Conservation (phyloP, 306 rosid genomes). For the Sophora flavescens region DNA sequence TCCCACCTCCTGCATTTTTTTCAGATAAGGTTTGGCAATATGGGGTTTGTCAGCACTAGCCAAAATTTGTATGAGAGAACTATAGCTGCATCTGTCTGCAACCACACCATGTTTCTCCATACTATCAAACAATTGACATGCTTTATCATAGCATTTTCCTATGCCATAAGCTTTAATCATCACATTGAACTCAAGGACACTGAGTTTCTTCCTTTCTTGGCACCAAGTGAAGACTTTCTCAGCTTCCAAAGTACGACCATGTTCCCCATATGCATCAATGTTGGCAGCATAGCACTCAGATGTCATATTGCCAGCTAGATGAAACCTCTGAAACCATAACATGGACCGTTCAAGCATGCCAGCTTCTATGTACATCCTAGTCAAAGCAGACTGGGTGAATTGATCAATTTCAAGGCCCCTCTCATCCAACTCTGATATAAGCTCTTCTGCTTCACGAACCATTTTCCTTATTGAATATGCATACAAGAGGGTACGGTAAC, state of each 20-base stretch:
- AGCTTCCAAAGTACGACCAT: slow-evolving; percentile 75
- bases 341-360: slow-evolving; percentile 76
- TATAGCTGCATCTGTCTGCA: slow-evolving; percentile 80
- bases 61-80: slow-evolving; percentile 82
- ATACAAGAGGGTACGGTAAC: slow-evolving; percentile 90
- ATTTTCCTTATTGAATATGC: slow-evolving; percentile 87
- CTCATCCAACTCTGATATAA: slow-evolving; percentile 73
- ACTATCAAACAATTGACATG: slow-evolving; percentile 76
- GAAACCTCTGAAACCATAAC: slow-evolving; percentile 84
- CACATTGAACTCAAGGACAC: slow-evolving; percentile 86
- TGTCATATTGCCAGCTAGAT: slow-evolving; percentile 71
- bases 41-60: slow-evolving; percentile 69
- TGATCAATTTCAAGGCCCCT: slow-evolving; percentile 77
- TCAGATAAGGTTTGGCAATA: slow-evolving; percentile 68
- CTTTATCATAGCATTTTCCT: slow-evolving; percentile 68
- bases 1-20: slow-evolving; percentile 82
- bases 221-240: slow-evolving; percentile 76
- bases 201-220: slow-evolving; percentile 68
- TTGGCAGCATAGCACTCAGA: slow-evolving; percentile 92
- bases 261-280: slow-evolving; percentile 92
- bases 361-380: slow-evolving; percentile 85
- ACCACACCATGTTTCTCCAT: slow-evolving; percentile 65
- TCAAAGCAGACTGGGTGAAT: slow-evolving; percentile 90
- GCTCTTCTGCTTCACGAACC: slow-evolving; percentile 78
- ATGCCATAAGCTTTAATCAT: slow-evolving; percentile 93